Evolutionary conservation across 108 stramenopile species (phyloP).

Genomic region (Craspedostauros australis): DNA sequence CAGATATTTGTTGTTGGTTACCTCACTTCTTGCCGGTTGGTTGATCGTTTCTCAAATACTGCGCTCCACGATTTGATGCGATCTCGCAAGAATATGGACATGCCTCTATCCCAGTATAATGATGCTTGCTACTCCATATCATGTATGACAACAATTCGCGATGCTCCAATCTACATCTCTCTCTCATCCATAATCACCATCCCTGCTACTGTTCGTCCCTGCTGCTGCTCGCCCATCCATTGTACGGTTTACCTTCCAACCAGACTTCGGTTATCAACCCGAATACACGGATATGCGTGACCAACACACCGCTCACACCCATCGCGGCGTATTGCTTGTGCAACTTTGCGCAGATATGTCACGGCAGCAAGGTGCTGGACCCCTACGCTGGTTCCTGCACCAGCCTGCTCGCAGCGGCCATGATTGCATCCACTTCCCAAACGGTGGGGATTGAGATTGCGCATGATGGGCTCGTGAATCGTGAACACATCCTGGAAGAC

Average conservation of each 20-base stretch:
- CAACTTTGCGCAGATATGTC: slow-evolving; percentile 55
- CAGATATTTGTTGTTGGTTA: background rate
- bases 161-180: no score
- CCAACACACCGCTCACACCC: slow-evolving; percentile 77
- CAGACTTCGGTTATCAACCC: slow-evolving; percentile 56
- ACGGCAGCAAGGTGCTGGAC: slow-evolving; percentile 52
- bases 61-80: background rate
- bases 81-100: background rate
- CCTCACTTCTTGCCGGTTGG: background rate
- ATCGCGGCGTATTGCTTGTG: slow-evolving; percentile 76
- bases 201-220: no score
- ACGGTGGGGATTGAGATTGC: slow-evolving; percentile 83
- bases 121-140: background rate
- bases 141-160: background rate
- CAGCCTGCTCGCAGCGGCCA: slow-evolving; percentile 70
- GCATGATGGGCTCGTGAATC: slow-evolving; percentile 59
- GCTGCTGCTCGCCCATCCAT: no score
- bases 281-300: slow-evolving; percentile 75
- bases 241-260: background rate
- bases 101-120: background rate
- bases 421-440: slow-evolving; percentile 49
- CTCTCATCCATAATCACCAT: no score
- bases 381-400: slow-evolving; percentile 78
- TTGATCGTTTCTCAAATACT: background rate
- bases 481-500: slow-evolving; percentile 58